Evolutionary conservation across 768 basidiomycete genomes (phyloP), one percentile per base, ranked within the genome.

Genomic region (Lactifluus echinatus): DNA sequence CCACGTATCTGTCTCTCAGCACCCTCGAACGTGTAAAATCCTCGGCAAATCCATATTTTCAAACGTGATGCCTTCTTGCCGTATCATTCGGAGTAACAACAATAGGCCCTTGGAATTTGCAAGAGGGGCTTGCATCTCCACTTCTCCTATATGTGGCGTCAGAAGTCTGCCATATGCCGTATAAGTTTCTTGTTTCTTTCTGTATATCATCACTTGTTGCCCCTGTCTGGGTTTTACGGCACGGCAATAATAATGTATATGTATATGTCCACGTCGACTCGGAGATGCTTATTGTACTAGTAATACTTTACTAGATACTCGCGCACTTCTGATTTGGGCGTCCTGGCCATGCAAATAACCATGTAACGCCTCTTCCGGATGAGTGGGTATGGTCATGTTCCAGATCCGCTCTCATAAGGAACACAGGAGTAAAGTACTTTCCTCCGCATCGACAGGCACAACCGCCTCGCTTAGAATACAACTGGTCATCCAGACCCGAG

Each of bases 131-230:
- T 29, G 28, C 33, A 31, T 21, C n/a, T 36, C n/a, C 11, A 12
- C 58, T 59, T 59, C 57, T 49, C 31, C 28, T 12, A 54, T 55
- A 55, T 50, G 36, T 33, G 53, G 48, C 58, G 53, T 44, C 26
- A 34, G 47, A 43, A 21, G 17, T 28, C 36, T 55, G 29, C 33
- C 42, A 34, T 29, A 39, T 34, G n/a, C n/a, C n/a, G n/a, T n/a
- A n/a, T 29, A 19, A 3, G 34, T 39, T 47, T 52, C 50, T 33
- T n/a, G n/a, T n/a, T n/a, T n/a, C n/a, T n/a, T n/a, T n/a, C n/a
- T n/a, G n/a, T n/a, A n/a, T n/a, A n/a, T 17, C 47, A 21, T 58
- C 28, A 21, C 10, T 24, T 26, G 21, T 26, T 14, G 21, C 44
- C 3, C 33, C 24, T 24, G 31, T 50, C 52, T 53, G 24, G 39